Evolutionary conservation across 257 asterid species (phyloP).

Genomic region (Mitragyna speciosa): DNA sequence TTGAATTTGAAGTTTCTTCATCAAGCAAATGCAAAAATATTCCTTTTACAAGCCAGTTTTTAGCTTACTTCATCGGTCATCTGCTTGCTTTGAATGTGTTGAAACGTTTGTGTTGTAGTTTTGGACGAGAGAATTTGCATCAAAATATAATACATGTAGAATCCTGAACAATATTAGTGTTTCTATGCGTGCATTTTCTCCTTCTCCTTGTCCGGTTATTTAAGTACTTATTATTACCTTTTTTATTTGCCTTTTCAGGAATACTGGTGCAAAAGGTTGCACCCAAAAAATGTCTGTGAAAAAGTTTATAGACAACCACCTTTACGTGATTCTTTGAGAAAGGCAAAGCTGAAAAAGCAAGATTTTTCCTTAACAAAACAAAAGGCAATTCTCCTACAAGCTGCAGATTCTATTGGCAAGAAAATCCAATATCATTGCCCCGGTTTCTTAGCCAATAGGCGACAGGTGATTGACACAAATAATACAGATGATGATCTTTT

Average conservation of each 20-base stretch:
- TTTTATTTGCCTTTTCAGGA: conserved; percentile 48
- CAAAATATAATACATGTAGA: not conserved
- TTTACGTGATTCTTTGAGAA: conserved; percentile 83
- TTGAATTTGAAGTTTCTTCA: not conserved
- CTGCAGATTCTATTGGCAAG: conserved; percentile 92
- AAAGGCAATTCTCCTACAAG: conserved; percentile 67
- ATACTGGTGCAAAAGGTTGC: conserved; percentile 94
- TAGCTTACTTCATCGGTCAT: not conserved
- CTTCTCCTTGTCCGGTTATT: conserved; percentile 1
- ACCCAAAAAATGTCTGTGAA: conserved; percentile 96
- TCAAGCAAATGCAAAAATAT: not conserved
- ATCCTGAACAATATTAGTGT: not conserved
- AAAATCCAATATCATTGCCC: conserved; percentile 83
- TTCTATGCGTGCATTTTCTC: not conserved
- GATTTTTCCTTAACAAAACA: conserved; percentile 76
- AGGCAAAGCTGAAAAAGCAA: conserved; percentile 90
- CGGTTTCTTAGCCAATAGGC: conserved; percentile 88
- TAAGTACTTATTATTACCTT: conserved; percentile 16
- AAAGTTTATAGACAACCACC: conserved; percentile 98
- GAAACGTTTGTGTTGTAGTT: not conserved
- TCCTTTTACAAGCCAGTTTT: not conserved
- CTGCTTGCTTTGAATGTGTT: not conserved
- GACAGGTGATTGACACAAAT: conserved; percentile 67
- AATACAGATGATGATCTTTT: not conserved
- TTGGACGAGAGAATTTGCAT: not conserved